Evolutionary conservation across 495 filamentous ascomycete species (phyloP).

Genomic region (Thermothielavioides terrestris): DNA sequence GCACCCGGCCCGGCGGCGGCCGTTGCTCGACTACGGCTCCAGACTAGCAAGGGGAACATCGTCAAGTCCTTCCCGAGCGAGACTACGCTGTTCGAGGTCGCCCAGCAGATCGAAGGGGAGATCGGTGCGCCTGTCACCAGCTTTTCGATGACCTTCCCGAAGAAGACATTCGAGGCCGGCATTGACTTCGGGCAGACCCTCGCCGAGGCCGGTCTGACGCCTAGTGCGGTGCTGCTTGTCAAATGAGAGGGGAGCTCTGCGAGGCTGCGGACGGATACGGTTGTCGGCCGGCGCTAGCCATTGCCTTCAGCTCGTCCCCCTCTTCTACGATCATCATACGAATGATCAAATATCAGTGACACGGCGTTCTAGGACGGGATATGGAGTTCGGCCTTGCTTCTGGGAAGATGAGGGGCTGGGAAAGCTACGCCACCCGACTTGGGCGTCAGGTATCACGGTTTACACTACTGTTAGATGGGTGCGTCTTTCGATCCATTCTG

Average conservation of each 20-base stretch:
- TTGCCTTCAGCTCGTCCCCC: neutral
- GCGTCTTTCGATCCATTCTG: too few species aligned
- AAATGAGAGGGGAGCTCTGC: slow-evolving; percentile 20
- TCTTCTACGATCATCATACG: too few species aligned
- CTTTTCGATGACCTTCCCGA: slow-evolving; percentile 80
- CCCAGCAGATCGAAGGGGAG: slow-evolving; percentile 58
- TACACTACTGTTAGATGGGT: too few species aligned
- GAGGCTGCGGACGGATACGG: neutral
- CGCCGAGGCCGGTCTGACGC: slow-evolving; percentile 84
- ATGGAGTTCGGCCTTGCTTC: too few species aligned
- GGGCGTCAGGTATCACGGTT: too few species aligned
- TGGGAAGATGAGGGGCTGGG: too few species aligned
- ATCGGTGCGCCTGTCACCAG: slow-evolving; percentile 50
- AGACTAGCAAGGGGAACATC: slow-evolving; percentile 62
- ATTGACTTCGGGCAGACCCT: slow-evolving; percentile 84
- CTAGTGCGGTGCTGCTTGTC: slow-evolving; percentile 79
- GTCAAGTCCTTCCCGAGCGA: slow-evolving; percentile 76
- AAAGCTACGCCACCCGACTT: too few species aligned
- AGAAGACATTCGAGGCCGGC: slow-evolving; percentile 63
- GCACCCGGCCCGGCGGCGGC: slow-evolving; percentile 29
- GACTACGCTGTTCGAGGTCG: slow-evolving; percentile 91
- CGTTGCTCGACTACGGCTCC: slow-evolving; percentile 74
- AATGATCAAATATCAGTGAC: too few species aligned
- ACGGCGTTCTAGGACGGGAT: too few species aligned
- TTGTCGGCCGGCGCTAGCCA: too few species aligned